phyloP scores from a whole-genome alignment of 2,329 filamentous ascomycete genomes.

The Cladophialophora exuberans region DNA sequence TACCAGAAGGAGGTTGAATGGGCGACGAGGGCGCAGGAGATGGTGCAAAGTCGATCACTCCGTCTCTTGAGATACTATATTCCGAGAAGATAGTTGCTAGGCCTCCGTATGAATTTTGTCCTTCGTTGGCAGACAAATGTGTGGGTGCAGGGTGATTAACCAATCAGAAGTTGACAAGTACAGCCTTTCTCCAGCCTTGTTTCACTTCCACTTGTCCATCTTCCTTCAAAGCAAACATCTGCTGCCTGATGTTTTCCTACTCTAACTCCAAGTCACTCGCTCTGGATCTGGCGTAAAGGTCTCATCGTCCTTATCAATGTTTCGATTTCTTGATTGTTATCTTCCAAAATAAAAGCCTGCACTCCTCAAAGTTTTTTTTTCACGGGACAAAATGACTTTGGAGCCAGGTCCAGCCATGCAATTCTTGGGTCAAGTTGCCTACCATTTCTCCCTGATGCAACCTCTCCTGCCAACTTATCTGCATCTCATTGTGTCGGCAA shows the following conservation, averaged over 20 bases:
- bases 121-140: not conserved
- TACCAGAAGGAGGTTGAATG: conserved; percentile 20
- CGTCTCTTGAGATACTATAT: conserved; percentile 18
- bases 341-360: no score
- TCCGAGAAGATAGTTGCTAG: conserved; percentile 1
- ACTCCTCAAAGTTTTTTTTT: not conserved
- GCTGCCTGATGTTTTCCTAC: not conserved
- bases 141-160: not conserved
- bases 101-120: not conserved
- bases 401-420: conserved; percentile 23
- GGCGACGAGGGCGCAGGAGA: conserved; percentile 18
- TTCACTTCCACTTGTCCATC: not conserved
- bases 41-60: conserved; percentile 19
- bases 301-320: not conserved
- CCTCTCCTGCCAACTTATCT: conserved; percentile 58
- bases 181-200: conserved; percentile 16
- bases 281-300: not conserved
- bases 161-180: conserved; percentile 23
- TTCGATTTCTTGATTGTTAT: not conserved
- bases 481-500: conserved; percentile 68
- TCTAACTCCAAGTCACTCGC: not conserved
- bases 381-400: conserved; percentile 7
- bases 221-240: not conserved
- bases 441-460: conserved; percentile 36
- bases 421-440: conserved; percentile 28